These are phyloP conservation scores for Botryosphaeria agaves DNA, from an alignment of 2,329 filamentous ascomycete species.

Conservation along the genomic window DNA sequence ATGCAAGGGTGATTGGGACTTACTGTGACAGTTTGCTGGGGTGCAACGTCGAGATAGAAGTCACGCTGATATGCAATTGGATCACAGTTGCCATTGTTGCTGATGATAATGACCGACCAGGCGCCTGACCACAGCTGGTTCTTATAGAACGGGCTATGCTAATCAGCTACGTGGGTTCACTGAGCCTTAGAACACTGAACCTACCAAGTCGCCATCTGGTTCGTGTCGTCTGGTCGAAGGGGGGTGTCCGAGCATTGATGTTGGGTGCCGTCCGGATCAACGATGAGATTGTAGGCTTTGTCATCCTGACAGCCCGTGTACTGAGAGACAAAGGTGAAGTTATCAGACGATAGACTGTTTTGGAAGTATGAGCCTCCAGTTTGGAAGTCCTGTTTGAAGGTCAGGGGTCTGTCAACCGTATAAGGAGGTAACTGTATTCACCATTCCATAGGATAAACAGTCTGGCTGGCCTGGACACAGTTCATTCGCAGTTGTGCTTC, in stretches of 20 bases:
- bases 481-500: too few species aligned
- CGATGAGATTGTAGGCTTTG: conserved; percentile 22
- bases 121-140: conserved; percentile 24
- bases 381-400: conserved; percentile 27
- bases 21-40: conserved; percentile 11
- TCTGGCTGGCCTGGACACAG: too few species aligned
- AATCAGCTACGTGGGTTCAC: conserved; percentile 1
- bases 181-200: too few species aligned
- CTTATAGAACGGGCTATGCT: conserved; percentile 19
- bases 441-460: background rate
- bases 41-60: conserved; percentile 18
- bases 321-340: conserved; percentile 25
- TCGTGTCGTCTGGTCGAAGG: conserved; percentile 20
- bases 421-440: too few species aligned
- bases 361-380: conserved; percentile 27
- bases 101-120: conserved; percentile 24
- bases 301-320: conserved; percentile 19
- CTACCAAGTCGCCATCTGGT: conserved; percentile 22
- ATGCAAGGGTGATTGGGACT: background rate
- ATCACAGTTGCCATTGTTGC: conserved; percentile 24
- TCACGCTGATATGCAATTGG: conserved; percentile 29
- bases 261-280: conserved; percentile 22
- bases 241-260: conserved; percentile 22
- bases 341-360: conserved; percentile 21
- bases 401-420: too few species aligned